Conservation (phyloP, 805 yeast genomes). For the Maudiozyma pseudohumilis region DNA sequence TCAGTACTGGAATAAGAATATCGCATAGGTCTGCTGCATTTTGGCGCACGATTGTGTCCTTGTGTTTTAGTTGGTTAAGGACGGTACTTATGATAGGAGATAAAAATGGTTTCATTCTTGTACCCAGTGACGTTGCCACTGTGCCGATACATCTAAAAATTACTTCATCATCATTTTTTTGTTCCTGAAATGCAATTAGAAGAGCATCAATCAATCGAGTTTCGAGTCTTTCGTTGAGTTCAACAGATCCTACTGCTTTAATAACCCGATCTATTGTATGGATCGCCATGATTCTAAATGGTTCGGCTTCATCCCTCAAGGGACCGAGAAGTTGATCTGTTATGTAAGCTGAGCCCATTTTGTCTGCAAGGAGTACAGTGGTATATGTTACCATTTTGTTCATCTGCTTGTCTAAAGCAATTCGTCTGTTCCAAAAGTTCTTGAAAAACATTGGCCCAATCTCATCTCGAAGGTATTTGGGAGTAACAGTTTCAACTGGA, state of each 20-base stretch:
- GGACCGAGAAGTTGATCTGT: slow-evolving; percentile 46
- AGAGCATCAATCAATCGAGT: slow-evolving; percentile 69
- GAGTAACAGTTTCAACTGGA: slow-evolving; percentile 46
- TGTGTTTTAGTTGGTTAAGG: slow-evolving; percentile 62
- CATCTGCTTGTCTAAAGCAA: slow-evolving; percentile 56
- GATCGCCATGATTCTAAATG: slow-evolving; percentile 67
- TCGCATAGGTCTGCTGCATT: slow-evolving; percentile 75
- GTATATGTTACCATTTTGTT: slow-evolving; percentile 60
- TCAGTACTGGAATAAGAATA: slow-evolving; percentile 55
- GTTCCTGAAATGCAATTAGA: slow-evolving; percentile 73
- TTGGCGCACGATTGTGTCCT: slow-evolving; percentile 61
- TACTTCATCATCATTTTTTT: slow-evolving; percentile 44
- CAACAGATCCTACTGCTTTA: slow-evolving; percentile 37
- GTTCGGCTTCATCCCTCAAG: slow-evolving; percentile 76
- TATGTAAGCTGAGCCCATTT: slow-evolving; percentile 54
- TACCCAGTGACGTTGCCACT: slow-evolving; percentile 51
- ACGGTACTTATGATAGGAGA: slow-evolving; percentile 63
- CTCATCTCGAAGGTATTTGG: slow-evolving; percentile 39
- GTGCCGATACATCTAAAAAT: slow-evolving; percentile 57
- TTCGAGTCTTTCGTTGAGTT: slow-evolving; percentile 53
- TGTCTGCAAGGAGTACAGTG: slow-evolving; percentile 54
- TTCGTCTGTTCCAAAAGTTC: slow-evolving; percentile 73
- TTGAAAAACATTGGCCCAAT: slow-evolving; percentile 54
- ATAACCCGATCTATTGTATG: slow-evolving; percentile 56
- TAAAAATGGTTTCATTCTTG: slow-evolving; percentile 59